Percentiles rank a stretch among this genome's conserved stretches.
These are phyloP conservation scores for Coccomyxa sp. DNA, from an alignment of 139 green algal species.

Conservation along the genomic window DNA sequence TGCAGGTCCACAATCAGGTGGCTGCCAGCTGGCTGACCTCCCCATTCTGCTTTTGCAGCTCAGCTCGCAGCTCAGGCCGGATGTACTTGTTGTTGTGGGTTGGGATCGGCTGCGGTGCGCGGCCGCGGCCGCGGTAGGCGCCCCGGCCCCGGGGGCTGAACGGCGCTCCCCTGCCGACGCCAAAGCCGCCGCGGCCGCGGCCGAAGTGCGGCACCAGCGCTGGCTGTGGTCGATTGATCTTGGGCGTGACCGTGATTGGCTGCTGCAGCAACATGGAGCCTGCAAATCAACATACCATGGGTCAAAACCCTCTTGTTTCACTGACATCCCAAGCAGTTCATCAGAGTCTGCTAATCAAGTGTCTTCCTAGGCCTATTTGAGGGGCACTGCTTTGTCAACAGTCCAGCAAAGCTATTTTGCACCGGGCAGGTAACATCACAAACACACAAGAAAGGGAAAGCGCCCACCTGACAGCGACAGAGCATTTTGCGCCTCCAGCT, in stretches of 20 bases:
- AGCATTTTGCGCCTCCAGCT: constrained; percentile 6
- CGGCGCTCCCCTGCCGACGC: no score
- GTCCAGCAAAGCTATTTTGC: no score
- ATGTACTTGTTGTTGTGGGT: neutral
- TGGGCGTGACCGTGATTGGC: constrained; percentile 17
- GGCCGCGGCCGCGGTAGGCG: neutral
- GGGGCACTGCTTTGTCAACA: no score
- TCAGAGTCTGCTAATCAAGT: no score
- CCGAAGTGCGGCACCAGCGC: neutral
- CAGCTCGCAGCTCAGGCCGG: neutral
- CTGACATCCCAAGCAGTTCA: no score
- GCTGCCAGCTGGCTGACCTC: no score
- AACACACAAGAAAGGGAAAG: neutral
- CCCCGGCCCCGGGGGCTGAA: neutral
- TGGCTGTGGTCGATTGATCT: neutral
- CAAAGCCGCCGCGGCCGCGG: no score
- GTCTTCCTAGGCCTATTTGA: no score
- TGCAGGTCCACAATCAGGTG: no score
- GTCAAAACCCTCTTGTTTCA: no score
- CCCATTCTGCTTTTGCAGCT: neutral
- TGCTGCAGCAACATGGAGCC: constrained; percentile 12
- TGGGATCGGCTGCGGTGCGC: no score
- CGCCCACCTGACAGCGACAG: constrained; percentile 6
- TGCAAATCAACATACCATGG: neutral
- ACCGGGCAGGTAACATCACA: neutral